These are phyloP conservation scores for Rhizoclosmatium globosum DNA, from an alignment of 192 early-diverging fungal species.

Conservation along the genomic window DNA sequence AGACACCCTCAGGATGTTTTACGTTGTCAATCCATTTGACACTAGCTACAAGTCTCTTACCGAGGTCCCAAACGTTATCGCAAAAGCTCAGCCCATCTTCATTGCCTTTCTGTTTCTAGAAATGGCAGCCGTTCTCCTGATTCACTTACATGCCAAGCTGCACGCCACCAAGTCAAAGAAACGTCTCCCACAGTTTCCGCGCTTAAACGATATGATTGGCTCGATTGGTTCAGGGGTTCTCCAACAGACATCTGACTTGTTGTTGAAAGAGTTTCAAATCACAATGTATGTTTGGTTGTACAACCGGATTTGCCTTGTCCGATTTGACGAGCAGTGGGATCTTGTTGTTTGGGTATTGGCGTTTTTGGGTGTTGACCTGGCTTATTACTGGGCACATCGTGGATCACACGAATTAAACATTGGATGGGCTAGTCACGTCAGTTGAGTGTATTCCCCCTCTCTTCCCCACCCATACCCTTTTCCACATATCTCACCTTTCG, in stretches of 20 bases:
- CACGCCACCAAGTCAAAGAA: slow-evolving; percentile 23
- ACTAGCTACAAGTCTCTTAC: slow-evolving; percentile 46
- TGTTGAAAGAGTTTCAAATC: slow-evolving; percentile 53
- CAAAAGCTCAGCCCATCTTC: slow-evolving; percentile 62
- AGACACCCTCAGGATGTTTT: slow-evolving; percentile 47
- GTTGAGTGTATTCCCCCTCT: background rate
- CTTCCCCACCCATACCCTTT: too few relatives aligned
- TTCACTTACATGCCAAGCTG: slow-evolving; percentile 39
- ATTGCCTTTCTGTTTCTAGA: slow-evolving; percentile 48
- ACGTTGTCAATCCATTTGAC: slow-evolving; percentile 56
- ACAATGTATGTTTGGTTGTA: slow-evolving; percentile 60
- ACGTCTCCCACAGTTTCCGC: slow-evolving; percentile 11
- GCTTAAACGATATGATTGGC: slow-evolving; percentile 64
- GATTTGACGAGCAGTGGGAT: slow-evolving; percentile 51
- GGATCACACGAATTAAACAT: slow-evolving; percentile 68
- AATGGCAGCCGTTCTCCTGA: slow-evolving; percentile 45
- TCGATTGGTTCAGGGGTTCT: slow-evolving; percentile 59
- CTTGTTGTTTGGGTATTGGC: slow-evolving; percentile 60
- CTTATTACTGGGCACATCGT: slow-evolving; percentile 61
- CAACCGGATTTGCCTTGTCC: slow-evolving; percentile 51
- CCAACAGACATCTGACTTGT: slow-evolving; percentile 62
- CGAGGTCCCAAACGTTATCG: slow-evolving; percentile 62
- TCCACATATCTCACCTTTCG: background rate
- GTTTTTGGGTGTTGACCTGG: slow-evolving; percentile 61
- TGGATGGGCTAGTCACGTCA: slow-evolving; percentile 63